Base-by-base conservation (phyloP, 164 flowering plant species). In the Tinospora cordifolia region DNA sequence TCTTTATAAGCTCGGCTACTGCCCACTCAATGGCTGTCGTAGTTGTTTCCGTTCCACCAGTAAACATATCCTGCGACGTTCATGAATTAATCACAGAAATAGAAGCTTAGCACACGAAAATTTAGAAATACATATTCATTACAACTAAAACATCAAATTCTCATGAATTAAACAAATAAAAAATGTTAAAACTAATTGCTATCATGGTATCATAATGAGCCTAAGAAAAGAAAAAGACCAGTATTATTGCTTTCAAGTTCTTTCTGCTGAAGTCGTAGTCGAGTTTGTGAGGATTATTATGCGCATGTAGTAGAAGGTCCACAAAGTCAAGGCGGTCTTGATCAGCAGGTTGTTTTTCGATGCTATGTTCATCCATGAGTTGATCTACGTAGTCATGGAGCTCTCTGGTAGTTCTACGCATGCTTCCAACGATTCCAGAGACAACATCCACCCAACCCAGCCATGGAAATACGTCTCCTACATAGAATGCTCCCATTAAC, bases 1-100 rank as follows among this genome's bases (percentile, higher is more conserved):
- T 63, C 27, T 36, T 74, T 3, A 69, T 26, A 17, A 74, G 76
- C 65, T 74, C 76, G 3, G 65, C 68, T 41, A 69, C 54, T 13
- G 72, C 54, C 72, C 76, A 74, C n/a, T 63, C 72, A 11, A 64
- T 36, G 0, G 72, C 6, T 17, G 41, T n/a, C 0, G 72, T 38
- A 0, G 30, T 14, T 11, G 76, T 69, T 38, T 63, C 72, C 38
- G 19, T 69, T 63, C 76, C 72, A 39, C 41, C 72, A 39, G 26
- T 14, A 40, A 74, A 54, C 69, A 69, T 69, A 27, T 69, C 72
- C 76, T 69, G 69, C 15, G 15, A 11, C 22, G 4, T 22, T 8
- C 1, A 60, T n/a, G n/a, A n/a, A n/a, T n/a, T n/a, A n/a, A n/a
- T n/a, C n/a, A n/a, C n/a, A n/a, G n/a, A n/a, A n/a, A n/a, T n/a